phyloP scores from a whole-genome alignment of 1,284 basidiomycete species.

The Phellopilus nigrolimitatus region DNA sequence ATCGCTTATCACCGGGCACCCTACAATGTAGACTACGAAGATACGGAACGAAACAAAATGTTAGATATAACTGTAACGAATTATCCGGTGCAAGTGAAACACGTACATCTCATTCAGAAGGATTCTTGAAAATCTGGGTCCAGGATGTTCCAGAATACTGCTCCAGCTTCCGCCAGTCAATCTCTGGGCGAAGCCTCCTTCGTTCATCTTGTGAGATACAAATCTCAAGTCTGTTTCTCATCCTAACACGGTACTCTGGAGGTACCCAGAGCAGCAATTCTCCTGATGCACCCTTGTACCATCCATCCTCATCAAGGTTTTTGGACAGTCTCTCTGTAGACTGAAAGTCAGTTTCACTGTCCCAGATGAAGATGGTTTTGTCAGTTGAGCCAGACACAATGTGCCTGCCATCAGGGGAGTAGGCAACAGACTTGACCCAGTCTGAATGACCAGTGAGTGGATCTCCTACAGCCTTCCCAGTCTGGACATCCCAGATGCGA shows the following conservation, averaged over 20 bases:
- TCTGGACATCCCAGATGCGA: conserved; percentile 65
- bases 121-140: too few species aligned
- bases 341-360: background rate
- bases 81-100: too few species aligned
- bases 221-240: too few species aligned
- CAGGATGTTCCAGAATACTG: too few species aligned
- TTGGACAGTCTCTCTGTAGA: background rate
- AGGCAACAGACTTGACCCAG: conserved; percentile 65
- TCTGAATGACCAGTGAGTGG: background rate
- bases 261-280: background rate
- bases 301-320: background rate
- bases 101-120: too few species aligned
- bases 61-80: too few species aligned
- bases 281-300: background rate
- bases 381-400: conserved; percentile 89
- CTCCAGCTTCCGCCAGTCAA: too few species aligned
- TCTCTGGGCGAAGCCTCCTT: too few species aligned
- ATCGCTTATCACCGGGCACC: too few species aligned
- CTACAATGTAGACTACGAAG: too few species aligned
- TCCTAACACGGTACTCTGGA: background rate
- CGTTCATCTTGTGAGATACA: too few species aligned
- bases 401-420: conserved; percentile 73
- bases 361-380: conserved; percentile 46
- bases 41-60: too few species aligned
- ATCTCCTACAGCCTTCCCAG: conserved; percentile 17